Evolutionary conservation across 768 basidiomycete species (phyloP).

Genomic region (Suillus occidentalis): DNA sequence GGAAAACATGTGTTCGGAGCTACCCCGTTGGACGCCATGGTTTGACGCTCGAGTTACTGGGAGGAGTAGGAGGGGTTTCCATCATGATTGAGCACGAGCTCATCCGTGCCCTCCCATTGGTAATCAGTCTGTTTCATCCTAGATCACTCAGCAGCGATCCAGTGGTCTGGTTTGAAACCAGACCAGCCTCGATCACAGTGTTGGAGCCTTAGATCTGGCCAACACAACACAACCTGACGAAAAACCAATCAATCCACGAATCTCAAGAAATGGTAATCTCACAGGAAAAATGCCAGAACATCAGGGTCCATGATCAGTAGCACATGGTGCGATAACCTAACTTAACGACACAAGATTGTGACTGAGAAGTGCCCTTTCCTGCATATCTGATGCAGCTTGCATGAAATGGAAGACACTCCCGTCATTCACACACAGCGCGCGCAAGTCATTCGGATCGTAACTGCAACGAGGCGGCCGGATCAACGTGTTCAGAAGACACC

Average conservation of each 20-base stretch:
- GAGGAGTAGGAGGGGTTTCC: not conserved
- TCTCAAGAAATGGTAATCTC: not conserved
- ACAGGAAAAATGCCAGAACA: not conserved
- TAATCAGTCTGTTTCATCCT: not conserved
- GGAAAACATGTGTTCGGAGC: not conserved
- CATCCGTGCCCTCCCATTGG: not conserved
- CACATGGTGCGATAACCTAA: slow-evolving; percentile 3
- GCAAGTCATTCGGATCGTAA: not conserved
- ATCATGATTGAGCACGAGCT: not conserved
- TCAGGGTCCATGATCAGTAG: not conserved
- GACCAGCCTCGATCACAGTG: not conserved
- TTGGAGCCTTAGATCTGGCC: not conserved
- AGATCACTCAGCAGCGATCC: not conserved
- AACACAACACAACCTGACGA: not conserved
- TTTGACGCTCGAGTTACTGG: not conserved
- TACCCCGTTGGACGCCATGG: not conserved
- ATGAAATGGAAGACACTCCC: slow-evolving; percentile 3
- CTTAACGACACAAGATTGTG: slow-evolving; percentile 2
- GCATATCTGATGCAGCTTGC: not conserved
- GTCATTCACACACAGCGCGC: not conserved
- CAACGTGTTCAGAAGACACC: slow-evolving; percentile 1
- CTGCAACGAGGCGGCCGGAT: not conserved
- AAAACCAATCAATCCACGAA: not conserved
- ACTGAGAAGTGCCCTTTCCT: not conserved
- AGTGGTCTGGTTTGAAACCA: not conserved